Evolutionary conservation across 805 yeast species (phyloP).

Genomic region (Komagataella pastoris): DNA sequence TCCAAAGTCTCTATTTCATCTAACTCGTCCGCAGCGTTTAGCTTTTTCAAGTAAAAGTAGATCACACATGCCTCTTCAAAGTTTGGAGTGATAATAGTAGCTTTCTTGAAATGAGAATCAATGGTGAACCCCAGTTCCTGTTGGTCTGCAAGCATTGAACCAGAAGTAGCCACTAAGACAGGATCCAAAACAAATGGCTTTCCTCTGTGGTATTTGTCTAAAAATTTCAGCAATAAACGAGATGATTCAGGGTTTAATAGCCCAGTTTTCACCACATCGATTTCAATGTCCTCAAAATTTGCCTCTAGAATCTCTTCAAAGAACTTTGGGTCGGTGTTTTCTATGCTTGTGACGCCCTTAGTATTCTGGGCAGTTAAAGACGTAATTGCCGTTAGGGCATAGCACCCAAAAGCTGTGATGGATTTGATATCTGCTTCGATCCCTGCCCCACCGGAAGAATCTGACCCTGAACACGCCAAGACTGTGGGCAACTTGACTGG

Average conservation of each 20-base stretch:
- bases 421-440: constrained; percentile 85
- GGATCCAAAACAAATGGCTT: constrained; percentile 60
- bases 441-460: constrained; percentile 88
- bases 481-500: constrained; percentile 20
- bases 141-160: constrained; percentile 39
- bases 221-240: constrained; percentile 23
- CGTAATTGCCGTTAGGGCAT: constrained; percentile 65
- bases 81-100: constrained; percentile 66
- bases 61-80: constrained; percentile 47
- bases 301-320: constrained; percentile 38
- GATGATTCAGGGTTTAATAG: constrained; percentile 49
- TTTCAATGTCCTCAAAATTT: constrained; percentile 46
- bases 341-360: constrained; percentile 24
- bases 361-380: constrained; percentile 81
- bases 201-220: constrained; percentile 16
- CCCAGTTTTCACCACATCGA: constrained; percentile 70
- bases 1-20: constrained; percentile 13
- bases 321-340: constrained; percentile 29
- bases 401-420: constrained; percentile 65
- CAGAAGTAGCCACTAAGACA: constrained; percentile 73
- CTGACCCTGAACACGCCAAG: constrained; percentile 60
- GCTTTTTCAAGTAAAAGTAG: constrained; percentile 49
- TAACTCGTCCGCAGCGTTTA: constrained; percentile 59
- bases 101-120: constrained; percentile 27
- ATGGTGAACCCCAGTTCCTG: constrained; percentile 30